These are phyloP conservation scores for Discostella pseudostelligera DNA, from an alignment of 108 stramenopile species.

Conservation along the genomic window DNA sequence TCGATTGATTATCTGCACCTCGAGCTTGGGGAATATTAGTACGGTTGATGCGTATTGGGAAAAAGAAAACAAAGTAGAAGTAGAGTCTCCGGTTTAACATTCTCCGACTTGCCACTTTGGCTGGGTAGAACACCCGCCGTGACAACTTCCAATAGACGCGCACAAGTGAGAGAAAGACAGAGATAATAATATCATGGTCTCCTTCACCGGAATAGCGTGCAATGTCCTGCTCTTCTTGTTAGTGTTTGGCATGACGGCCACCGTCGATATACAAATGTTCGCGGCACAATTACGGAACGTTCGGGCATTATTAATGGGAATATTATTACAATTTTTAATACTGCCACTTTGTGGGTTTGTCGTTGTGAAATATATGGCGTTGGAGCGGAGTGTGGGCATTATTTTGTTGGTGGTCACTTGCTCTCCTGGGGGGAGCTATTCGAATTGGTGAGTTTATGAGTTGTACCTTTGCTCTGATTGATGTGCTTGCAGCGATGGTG, in stretches of 20 bases:
- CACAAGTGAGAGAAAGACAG: conserved; percentile 9
- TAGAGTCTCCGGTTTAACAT: no score
- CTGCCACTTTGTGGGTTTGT: conserved; percentile 83
- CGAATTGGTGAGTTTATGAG: conserved; percentile 69
- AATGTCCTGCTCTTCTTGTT: conserved; percentile 82
- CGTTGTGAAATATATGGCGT: conserved; percentile 51
- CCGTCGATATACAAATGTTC: conserved; percentile 67
- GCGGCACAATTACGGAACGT: conserved; percentile 60
- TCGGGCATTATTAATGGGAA: conserved; percentile 63
- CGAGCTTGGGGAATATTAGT: no score
- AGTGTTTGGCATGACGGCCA: conserved; percentile 84
- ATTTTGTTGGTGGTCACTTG: conserved; percentile 76
- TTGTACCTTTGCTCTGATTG: conserved; percentile 1
- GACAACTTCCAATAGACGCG: no score
- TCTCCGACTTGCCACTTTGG: no score
- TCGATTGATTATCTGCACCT: no score
- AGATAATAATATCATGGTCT: conserved; percentile 15
- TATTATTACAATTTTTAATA: conserved; percentile 82
- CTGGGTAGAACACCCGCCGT: no score
- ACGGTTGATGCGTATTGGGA: no score
- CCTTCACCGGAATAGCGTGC: conserved; percentile 44
- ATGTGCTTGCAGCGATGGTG: background rate
- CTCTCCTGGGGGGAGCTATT: conserved; percentile 82
- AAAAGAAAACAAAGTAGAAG: no score
- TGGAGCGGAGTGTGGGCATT: conserved; percentile 72